These are phyloP conservation scores for Fusarium redolens DNA, from an alignment of 2,329 filamentous ascomycete genomes.

Conservation along the genomic window DNA sequence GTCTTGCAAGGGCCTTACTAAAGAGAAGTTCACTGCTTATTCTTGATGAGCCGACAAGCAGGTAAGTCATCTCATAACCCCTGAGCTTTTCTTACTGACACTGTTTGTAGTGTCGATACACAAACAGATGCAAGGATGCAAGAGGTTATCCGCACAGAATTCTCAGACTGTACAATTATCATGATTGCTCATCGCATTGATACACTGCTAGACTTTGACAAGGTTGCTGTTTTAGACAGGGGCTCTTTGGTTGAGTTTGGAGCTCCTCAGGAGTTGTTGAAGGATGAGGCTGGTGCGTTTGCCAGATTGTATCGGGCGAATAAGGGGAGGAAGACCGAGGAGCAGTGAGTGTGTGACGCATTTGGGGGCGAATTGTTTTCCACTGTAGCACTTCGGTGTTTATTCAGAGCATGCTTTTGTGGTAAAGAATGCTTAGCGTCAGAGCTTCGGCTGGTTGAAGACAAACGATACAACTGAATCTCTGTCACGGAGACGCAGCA, in stretches of 20 bases:
- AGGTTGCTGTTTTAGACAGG: slow-evolving; percentile 47
- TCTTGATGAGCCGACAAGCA: slow-evolving; percentile 56
- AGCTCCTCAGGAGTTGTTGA: slow-evolving; percentile 39
- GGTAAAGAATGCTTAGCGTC: not conserved
- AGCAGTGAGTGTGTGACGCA: not conserved
- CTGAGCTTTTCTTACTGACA: slow-evolving; percentile 1
- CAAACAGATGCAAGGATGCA: slow-evolving; percentile 47
- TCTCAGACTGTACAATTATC: slow-evolving; percentile 47
- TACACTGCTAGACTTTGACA: slow-evolving; percentile 51
- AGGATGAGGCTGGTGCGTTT: slow-evolving; percentile 37
- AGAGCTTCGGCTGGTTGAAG: not conserved
- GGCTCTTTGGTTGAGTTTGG: slow-evolving; percentile 48
- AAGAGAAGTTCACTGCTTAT: slow-evolving; percentile 45
- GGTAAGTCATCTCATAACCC: slow-evolving; percentile 23
- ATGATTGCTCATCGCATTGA: slow-evolving; percentile 51
- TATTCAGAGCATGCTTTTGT: not conserved
- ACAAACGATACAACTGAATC: not conserved
- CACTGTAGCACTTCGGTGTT: not conserved
- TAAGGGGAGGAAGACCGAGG: slow-evolving; percentile 25
- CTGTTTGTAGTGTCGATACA: slow-evolving; percentile 42
- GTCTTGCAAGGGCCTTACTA: slow-evolving; percentile 47
- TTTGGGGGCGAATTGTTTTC: not conserved
- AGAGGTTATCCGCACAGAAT: slow-evolving; percentile 46
- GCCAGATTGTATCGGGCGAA: slow-evolving; percentile 40
- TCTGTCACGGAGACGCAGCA: not conserved